phyloP scores from a whole-genome alignment of 805 yeast genomes.

The Lachancea thermotolerans region DNA sequence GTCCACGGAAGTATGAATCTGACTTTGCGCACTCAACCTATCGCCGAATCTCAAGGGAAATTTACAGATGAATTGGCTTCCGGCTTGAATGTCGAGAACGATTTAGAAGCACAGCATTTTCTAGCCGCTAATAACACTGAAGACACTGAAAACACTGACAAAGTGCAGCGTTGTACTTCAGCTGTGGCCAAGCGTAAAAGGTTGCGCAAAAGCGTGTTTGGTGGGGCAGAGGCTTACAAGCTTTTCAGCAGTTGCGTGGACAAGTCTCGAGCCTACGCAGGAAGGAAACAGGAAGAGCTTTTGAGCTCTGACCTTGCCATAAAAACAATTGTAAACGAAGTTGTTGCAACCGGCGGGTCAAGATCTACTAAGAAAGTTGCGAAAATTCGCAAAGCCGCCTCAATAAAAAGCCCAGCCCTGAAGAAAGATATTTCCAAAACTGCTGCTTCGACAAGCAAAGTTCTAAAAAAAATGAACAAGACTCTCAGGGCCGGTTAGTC shows the following conservation, averaged over 20 bases:
- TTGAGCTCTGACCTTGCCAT: conserved; percentile 8
- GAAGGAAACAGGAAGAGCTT: conserved; percentile 7
- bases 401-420: background rate
- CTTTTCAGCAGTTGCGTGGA: conserved; percentile 15
- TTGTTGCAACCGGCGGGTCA: conserved; percentile 5
- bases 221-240: conserved; percentile 14
- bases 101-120: conserved; percentile 1
- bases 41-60: background rate
- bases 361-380: background rate
- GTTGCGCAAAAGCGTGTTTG: conserved; percentile 4
- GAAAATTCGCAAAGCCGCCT: background rate
- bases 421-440: background rate
- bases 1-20: too few species aligned
- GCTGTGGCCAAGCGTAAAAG: conserved; percentile 1
- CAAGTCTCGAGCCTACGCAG: conserved; percentile 6
- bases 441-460: background rate
- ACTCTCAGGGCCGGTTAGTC: background rate
- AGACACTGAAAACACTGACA: background rate
- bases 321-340: conserved; percentile 13
- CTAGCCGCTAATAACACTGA: background rate
- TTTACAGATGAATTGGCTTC: background rate
- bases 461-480: background rate
- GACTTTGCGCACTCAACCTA: too few species aligned
- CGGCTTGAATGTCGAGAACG: background rate
- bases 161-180: background rate